phyloP scores from a whole-genome alignment of 2,329 filamentous ascomycete genomes.

The Hypomyces rosellus region DNA sequence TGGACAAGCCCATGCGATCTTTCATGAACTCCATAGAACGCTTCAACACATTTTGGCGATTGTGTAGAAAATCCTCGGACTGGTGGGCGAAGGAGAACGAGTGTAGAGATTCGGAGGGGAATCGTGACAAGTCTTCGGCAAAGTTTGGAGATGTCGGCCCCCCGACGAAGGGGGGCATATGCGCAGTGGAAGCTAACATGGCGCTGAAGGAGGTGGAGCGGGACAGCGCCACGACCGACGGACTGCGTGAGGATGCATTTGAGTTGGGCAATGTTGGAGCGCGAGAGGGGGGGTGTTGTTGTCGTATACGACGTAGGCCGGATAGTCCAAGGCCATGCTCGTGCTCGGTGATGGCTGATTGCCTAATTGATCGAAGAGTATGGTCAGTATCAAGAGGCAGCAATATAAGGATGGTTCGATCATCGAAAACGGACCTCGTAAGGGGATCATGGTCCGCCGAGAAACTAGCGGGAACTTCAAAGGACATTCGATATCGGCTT shows the following conservation, averaged over 20 bases:
- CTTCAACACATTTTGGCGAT: constrained; percentile 86
- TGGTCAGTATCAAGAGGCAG: constrained; percentile 20
- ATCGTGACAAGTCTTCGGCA: constrained; percentile 82
- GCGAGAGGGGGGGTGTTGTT: constrained; percentile 62
- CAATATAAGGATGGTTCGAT: background rate
- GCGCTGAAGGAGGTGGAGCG: constrained; percentile 67
- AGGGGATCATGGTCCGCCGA: constrained; percentile 61
- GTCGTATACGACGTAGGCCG: constrained; percentile 87
- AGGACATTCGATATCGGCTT: constrained; percentile 64
- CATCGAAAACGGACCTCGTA: constrained; percentile 53
- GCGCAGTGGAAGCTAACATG: constrained; percentile 52
- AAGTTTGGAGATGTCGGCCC: constrained; percentile 68
- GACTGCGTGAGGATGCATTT: constrained; percentile 55
- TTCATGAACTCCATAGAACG: constrained; percentile 95
- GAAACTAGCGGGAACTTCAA: constrained; percentile 60
- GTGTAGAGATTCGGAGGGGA: constrained; percentile 92
- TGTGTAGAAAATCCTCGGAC: constrained; percentile 86
- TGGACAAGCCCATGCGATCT: constrained; percentile 77
- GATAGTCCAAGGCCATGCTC: constrained; percentile 81
- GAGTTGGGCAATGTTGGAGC: constrained; percentile 58
- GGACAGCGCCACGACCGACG: constrained; percentile 51
- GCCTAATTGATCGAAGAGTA: constrained; percentile 44
- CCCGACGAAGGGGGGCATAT: constrained; percentile 49
- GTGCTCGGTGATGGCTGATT: constrained; percentile 75
- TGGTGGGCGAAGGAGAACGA: constrained; percentile 98